Base-by-base conservation (phyloP, 2,329 filamentous ascomycete species). In the Alternaria postmessia region DNA sequence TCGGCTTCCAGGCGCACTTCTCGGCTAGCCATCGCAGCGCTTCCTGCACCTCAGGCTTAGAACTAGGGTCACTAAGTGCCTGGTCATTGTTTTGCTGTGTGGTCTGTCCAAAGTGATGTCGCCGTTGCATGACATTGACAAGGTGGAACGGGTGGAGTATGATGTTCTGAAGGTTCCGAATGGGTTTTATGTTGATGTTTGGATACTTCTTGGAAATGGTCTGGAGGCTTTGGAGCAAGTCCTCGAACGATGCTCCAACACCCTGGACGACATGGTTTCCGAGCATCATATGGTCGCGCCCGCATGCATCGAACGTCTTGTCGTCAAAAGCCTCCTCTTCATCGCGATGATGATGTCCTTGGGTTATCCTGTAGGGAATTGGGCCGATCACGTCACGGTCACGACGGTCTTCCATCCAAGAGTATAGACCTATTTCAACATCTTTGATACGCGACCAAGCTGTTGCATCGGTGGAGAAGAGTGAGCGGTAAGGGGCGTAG, bases 311-410 rank as follows among this genome's bases (percentile, higher is more conserved):
- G 38, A 68, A 77, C 12, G 70, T 70, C 47, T 76, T 75, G 62
- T 77, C 74, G 46, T 76, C 74, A 24, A 78, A 78, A 1, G 68
- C 69, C 28, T 75, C 75, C 41, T 77, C 75, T 43, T 77, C 75
- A 0, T 77, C 73, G 7, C 75, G 68, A 55, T 76, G 75, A 38
- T 75, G 73, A 28, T 69, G 61, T 14, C 75, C 75, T 51, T 70
- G 72, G 2, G 73, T 73, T 44, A 78, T 75, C 11, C 75, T 61
- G 46, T 76, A 75, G 5, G 72, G 71, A 28, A 76, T 73, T 7
- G 70, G 71, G 4, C 73, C 72, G 26, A 76, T 73, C 4, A 75
- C 65, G 24, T 76, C 75, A 43, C 73, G 66, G 30, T 77, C 75
- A 9, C 70, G 71, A 24, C 75, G 74, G 43, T 77, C 73, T 28